Evolutionary conservation across 108 stramenopile species (phyloP).

Genomic region (Cyclotella kingstonii): DNA sequence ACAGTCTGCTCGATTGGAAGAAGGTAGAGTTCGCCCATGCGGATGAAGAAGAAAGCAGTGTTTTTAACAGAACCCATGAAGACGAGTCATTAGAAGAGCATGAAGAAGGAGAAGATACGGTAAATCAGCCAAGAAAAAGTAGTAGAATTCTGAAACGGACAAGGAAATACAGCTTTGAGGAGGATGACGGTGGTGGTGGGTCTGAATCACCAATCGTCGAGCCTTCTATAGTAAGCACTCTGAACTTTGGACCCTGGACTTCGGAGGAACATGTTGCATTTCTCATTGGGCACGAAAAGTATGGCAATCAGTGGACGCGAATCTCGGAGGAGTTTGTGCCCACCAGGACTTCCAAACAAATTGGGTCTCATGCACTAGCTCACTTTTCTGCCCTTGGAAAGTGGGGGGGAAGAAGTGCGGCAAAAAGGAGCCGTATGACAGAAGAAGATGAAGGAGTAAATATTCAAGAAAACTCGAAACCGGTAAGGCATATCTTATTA

Average conservation of each 20-base stretch:
- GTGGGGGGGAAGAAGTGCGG: background rate
- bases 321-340: conserved; percentile 2
- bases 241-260: conserved; percentile 7
- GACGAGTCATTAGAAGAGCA: background rate
- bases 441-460: background rate
- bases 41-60: background rate
- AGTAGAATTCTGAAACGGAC: background rate
- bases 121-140: background rate
- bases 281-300: background rate
- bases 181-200: background rate
- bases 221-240: background rate
- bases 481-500: background rate
- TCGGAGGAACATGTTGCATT: conserved; percentile 3
- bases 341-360: conserved; percentile 11
- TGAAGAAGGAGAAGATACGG: background rate
- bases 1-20: conserved; percentile 9
- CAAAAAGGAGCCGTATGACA: background rate
- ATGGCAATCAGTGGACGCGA: background rate
- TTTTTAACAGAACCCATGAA: no score
- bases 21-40: conserved; percentile 3
- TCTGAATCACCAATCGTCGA: background rate
- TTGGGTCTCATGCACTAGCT: conserved; percentile 9
- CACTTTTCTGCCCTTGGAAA: conserved; percentile 9
- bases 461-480: background rate
- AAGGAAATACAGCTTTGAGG: background rate